Conservation (phyloP, 2,329 filamentous ascomycete genomes). For the Saccharata proteae region DNA sequence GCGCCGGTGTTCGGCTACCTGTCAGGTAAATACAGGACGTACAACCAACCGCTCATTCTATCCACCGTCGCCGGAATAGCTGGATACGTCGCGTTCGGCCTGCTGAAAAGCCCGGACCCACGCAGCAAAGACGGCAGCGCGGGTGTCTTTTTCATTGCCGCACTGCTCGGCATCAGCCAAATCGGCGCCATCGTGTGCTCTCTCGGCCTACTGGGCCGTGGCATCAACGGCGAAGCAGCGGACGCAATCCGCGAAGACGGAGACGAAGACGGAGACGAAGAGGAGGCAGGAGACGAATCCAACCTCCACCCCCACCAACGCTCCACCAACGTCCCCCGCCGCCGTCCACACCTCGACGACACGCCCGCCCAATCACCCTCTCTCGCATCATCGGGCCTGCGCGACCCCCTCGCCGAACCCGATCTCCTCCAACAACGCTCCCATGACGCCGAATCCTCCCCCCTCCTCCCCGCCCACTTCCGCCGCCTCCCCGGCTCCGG, state of each 20-base stretch:
- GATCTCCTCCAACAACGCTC: slow-evolving; percentile 7
- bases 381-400: slow-evolving; percentile 21
- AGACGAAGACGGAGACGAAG: slow-evolving; percentile 9
- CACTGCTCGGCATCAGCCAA: slow-evolving; percentile 78
- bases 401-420: slow-evolving; percentile 18
- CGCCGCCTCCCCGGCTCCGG: slow-evolving; percentile 3
- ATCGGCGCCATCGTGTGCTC: slow-evolving; percentile 96
- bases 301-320: not conserved
- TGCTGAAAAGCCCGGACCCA: slow-evolving; percentile 65
- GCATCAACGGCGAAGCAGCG: slow-evolving; percentile 48
- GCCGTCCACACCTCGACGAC: slow-evolving; percentile 7
- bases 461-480: slow-evolving; percentile 9
- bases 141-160: slow-evolving; percentile 62
- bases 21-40: slow-evolving; percentile 47
- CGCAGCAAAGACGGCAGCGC: slow-evolving; percentile 55
- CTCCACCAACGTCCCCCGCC: not conserved
- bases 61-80: slow-evolving; percentile 62
- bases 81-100: slow-evolving; percentile 67
- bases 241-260: slow-evolving; percentile 1
- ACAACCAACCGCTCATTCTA: slow-evolving; percentile 63
- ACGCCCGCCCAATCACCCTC: slow-evolving; percentile 11
- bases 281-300: slow-evolving; percentile 1
- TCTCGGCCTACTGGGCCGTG: slow-evolving; percentile 72
- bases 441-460: slow-evolving; percentile 6
- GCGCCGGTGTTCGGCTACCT: slow-evolving; percentile 82